phyloP scores from a whole-genome alignment of 2,329 filamentous ascomycete species.

The Neoarthrinium moseri region DNA sequence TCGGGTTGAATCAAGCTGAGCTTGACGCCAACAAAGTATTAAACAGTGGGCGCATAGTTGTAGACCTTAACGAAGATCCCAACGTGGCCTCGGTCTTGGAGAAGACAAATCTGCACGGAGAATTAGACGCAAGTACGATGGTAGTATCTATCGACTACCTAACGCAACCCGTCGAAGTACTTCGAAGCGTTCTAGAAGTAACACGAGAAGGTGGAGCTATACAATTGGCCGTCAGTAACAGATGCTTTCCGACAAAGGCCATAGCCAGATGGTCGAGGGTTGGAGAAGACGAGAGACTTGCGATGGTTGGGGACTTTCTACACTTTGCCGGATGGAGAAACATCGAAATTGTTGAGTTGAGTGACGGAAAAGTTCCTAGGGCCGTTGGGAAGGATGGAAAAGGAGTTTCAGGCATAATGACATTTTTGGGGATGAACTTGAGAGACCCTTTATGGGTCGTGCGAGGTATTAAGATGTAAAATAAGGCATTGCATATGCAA shows the following conservation, averaged over 20 bases:
- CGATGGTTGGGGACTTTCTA: slow-evolving; percentile 10
- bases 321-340: slow-evolving; percentile 10
- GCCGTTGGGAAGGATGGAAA: not conserved
- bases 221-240: slow-evolving; percentile 9
- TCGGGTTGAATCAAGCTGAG: slow-evolving; percentile 9
- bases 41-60: not conserved
- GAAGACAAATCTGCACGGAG: not conserved
- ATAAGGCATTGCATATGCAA: too few relatives aligned
- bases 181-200: slow-evolving; percentile 2
- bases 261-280: slow-evolving; percentile 6
- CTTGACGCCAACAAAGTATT: slow-evolving; percentile 8
- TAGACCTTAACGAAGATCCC: slow-evolving; percentile 7
- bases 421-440: not conserved
- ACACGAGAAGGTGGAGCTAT: not conserved
- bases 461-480: not conserved
- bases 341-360: slow-evolving; percentile 10
- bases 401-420: not conserved
- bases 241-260: slow-evolving; percentile 11
- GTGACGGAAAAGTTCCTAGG: not conserved
- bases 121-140: slow-evolving; percentile 9
- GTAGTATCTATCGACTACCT: slow-evolving; percentile 11
- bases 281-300: slow-evolving; percentile 9
- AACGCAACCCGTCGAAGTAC: slow-evolving; percentile 5
- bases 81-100: not conserved
- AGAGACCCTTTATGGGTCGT: slow-evolving; percentile 2